phyloP scores from a whole-genome alignment of 306 rosid species.

The Myrica gale region DNA sequence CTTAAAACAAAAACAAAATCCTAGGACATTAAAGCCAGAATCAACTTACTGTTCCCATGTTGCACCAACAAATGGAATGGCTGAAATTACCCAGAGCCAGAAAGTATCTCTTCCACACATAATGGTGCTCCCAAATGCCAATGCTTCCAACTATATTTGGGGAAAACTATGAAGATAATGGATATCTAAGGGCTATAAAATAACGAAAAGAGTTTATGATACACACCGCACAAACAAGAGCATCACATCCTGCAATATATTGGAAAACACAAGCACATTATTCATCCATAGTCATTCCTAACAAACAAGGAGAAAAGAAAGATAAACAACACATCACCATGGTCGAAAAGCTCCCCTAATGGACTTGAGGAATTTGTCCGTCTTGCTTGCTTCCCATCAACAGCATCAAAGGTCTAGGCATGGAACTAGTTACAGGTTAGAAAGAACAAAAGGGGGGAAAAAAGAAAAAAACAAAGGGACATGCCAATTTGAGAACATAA shows the following conservation, averaged over 20 bases:
- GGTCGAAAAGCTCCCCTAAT: slow-evolving; percentile 94
- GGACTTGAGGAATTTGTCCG: slow-evolving; percentile 96
- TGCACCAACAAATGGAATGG: slow-evolving; percentile 84
- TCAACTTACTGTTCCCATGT: slow-evolving; percentile 97
- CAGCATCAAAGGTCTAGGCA: slow-evolving; percentile 91
- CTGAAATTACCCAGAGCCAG: slow-evolving; percentile 97
- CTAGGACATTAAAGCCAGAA: not conserved
- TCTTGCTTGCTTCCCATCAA: slow-evolving; percentile 99
- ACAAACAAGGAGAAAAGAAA: slow-evolving; percentile 2
- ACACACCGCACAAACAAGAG: slow-evolving; percentile 94
- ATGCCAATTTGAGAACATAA: slow-evolving; percentile 2
- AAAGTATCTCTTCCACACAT: slow-evolving; percentile 84
- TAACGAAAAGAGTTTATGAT: slow-evolving; percentile 22
- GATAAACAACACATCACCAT: slow-evolving; percentile 54
- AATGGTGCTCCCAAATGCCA: slow-evolving; percentile 94
- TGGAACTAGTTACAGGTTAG: slow-evolving; percentile 15
- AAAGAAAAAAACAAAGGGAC: not conserved
- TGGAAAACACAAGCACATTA: slow-evolving; percentile 20
- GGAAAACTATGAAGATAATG: not conserved
- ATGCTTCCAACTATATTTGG: slow-evolving; percentile 66
- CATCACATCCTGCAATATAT: slow-evolving; percentile 90
- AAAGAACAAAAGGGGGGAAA: not conserved
- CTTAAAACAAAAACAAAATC: not conserved
- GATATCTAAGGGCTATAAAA: slow-evolving; percentile 4
- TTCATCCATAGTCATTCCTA: slow-evolving; percentile 28